Percentiles rank a stretch among this genome's conserved stretches.
Conservation (phyloP, 2,329 filamentous ascomycete genomes). For the Raffaelea deltoideospora region DNA sequence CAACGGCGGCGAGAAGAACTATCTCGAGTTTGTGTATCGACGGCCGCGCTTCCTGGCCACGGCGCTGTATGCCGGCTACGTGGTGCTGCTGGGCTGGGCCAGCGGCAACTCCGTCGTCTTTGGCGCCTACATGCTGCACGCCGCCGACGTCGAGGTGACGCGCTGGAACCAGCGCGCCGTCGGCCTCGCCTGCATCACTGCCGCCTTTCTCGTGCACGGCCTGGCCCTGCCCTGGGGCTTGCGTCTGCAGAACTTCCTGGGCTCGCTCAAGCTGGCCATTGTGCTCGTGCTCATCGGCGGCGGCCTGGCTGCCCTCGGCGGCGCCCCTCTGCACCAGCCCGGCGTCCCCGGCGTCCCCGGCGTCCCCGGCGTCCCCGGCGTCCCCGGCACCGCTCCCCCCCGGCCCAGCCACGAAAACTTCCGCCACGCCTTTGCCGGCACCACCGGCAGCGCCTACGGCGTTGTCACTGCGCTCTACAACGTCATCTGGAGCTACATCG, state of each 20-base stretch:
- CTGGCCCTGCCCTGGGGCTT: conserved; percentile 50
- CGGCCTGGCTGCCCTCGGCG: conserved; percentile 42
- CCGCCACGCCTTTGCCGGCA: conserved; percentile 46
- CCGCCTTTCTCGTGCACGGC: conserved; percentile 51
- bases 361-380: too few relatives aligned
- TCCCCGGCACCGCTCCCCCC: too few relatives aligned
- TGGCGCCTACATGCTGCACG: conserved; percentile 54
- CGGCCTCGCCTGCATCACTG: conserved; percentile 50
- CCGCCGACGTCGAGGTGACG: conserved; percentile 43
- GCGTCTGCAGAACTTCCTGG: conserved; percentile 50
- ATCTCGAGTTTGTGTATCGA: conserved; percentile 49
- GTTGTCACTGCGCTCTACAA: conserved; percentile 58
- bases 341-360: too few relatives aligned
- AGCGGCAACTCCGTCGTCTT: conserved; percentile 55
- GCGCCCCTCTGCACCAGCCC: too few relatives aligned
- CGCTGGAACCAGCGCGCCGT: conserved; percentile 54
- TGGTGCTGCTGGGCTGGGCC: conserved; percentile 49
- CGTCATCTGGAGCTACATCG: conserved; percentile 56
- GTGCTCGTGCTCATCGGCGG: conserved; percentile 49
- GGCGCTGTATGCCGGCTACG: conserved; percentile 44
- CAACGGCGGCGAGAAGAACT: conserved; percentile 53
- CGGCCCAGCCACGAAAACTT: conserved; percentile 34
- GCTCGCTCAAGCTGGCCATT: conserved; percentile 50
- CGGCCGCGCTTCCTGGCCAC: conserved; percentile 46
- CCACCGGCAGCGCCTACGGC: conserved; percentile 49